These are phyloP conservation scores for Iris macrosiphon DNA, from an alignment of 106 monocot species.

Conservation along the genomic window DNA sequence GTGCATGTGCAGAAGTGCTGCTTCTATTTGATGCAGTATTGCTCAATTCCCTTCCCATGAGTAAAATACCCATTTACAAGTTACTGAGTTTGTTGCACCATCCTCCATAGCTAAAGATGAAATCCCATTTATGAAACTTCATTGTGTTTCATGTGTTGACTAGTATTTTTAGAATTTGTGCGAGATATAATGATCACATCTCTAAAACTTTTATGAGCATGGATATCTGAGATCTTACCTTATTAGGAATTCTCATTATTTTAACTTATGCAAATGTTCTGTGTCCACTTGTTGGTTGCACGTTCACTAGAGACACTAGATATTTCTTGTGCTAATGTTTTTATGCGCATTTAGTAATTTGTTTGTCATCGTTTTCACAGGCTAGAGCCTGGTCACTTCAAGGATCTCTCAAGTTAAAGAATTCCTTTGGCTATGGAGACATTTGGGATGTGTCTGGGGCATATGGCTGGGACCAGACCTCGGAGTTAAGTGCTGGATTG, in stretches of 20 bases:
- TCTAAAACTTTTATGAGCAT: no score
- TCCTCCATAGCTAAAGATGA: constrained; percentile 1
- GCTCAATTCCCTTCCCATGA: no score
- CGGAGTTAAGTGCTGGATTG: constrained; percentile 68
- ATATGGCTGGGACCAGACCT: constrained; percentile 68
- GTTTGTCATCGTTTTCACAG: constrained; percentile 21
- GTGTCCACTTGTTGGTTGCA: no score
- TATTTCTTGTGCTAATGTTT: no score
- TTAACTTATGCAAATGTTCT: no score
- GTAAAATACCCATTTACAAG: no score
- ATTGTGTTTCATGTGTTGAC: not conserved
- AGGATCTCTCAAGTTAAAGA: constrained; percentile 76
- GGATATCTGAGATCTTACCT: no score
- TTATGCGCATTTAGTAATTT: not conserved
- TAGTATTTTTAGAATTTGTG: not conserved
- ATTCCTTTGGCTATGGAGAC: constrained; percentile 81
- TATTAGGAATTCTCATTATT: no score
- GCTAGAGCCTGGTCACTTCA: constrained; percentile 71
- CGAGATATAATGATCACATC: not conserved
- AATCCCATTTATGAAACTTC: not conserved
- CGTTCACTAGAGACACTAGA: no score
- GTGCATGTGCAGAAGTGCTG: no score
- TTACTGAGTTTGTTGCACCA: no score
- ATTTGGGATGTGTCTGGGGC: constrained; percentile 87
- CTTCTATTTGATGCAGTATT: no score